Evolutionary conservation across 192 early-diverging fungal genomes (phyloP).

Genomic region (Coemansia sp.): DNA sequence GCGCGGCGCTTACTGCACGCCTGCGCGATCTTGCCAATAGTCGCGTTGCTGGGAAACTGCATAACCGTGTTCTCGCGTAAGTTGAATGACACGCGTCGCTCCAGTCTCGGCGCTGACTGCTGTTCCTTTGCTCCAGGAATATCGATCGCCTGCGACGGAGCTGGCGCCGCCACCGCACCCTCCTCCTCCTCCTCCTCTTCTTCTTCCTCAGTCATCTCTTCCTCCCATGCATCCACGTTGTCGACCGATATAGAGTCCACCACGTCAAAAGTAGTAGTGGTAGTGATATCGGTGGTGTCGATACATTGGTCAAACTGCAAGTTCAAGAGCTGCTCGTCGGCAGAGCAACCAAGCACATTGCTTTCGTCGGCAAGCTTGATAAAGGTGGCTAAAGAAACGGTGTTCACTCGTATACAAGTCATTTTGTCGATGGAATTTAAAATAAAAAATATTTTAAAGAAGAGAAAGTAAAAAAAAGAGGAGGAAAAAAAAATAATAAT

Average conservation of each 20-base stretch:
- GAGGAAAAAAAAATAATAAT: background rate
- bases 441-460: background rate
- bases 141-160: conserved; percentile 10
- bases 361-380: background rate
- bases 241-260: background rate
- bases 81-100: conserved; percentile 56
- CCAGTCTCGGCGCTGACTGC: conserved; percentile 3
- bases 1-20: conserved; percentile 28
- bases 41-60: conserved; percentile 52
- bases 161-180: background rate
- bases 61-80: conserved; percentile 41
- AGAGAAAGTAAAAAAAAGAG: background rate
- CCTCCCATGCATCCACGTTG: background rate
- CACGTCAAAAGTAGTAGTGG: conserved; percentile 1
- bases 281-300: background rate
- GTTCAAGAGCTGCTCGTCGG: conserved; percentile 3
- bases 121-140: conserved; percentile 18
- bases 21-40: conserved; percentile 41
- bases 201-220: too few species aligned
- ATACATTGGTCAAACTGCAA: background rate
- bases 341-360: background rate
- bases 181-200: too few species aligned
- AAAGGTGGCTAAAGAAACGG: conserved; percentile 38
- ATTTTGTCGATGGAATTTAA: conserved; percentile 6
- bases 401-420: conserved; percentile 56